Percentiles rank a stretch among this genome's conserved stretches.
Evolutionary conservation across 2,329 filamentous ascomycete genomes (phyloP).

Genomic region (Periconia sp.): DNA sequence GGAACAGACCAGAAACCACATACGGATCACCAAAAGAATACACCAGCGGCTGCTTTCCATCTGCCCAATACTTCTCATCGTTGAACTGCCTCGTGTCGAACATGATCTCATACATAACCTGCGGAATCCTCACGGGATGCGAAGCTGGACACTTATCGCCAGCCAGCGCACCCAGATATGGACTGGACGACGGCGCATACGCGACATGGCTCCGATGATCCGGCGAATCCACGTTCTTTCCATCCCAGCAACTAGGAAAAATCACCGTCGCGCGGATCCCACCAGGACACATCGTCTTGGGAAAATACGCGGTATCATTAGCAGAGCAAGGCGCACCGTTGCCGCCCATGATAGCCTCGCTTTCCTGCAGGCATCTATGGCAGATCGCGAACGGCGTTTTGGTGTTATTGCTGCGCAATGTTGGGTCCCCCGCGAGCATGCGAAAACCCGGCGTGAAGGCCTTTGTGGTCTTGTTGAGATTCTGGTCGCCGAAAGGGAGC

Average conservation of each 20-base stretch:
- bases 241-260: constrained; percentile 75
- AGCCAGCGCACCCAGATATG: constrained; percentile 43
- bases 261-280: constrained; percentile 72
- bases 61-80: constrained; percentile 22
- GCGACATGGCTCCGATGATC: constrained; percentile 66
- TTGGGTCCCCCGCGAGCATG: constrained; percentile 13
- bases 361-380: constrained; percentile 21
- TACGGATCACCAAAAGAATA: constrained; percentile 43
- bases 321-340: constrained; percentile 23
- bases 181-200: constrained; percentile 52
- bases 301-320: constrained; percentile 41
- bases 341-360: constrained; percentile 20
- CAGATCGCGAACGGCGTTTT: constrained; percentile 12
- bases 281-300: constrained; percentile 72
- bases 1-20: constrained; percentile 16
- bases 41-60: constrained; percentile 30
- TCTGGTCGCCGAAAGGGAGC: constrained; percentile 22
- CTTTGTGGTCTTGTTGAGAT: constrained; percentile 32
- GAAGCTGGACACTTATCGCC: constrained; percentile 47
- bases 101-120: constrained; percentile 52
- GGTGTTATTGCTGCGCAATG: constrained; percentile 2
- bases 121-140: constrained; percentile 49
- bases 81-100: constrained; percentile 41
- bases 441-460: constrained; percentile 10
- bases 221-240: constrained; percentile 52